Evolutionary conservation across 768 basidiomycete genomes (phyloP), one percentile per base, ranked within the genome.

Genomic region (Tubosaeta sp.): DNA sequence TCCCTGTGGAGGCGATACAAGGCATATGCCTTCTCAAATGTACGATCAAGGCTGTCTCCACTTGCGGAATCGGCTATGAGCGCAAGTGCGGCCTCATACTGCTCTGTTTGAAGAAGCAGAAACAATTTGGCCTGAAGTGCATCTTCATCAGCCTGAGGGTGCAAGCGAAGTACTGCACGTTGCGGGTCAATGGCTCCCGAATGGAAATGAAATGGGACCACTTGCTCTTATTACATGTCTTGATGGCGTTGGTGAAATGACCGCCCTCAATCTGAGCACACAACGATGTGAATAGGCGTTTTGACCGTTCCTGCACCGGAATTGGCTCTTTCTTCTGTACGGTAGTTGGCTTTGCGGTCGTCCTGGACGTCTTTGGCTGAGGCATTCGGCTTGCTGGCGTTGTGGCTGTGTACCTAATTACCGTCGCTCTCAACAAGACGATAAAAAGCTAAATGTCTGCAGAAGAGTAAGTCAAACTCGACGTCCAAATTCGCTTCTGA

Each of bases 201-300:
- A 53, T 59, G 52, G 53, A 56, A 26, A 58, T 55, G 59, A 61
- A 59, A 35, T 48, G 51, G 35, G 31, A 55, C 52, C 51, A 75
- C 83, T 52, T 61, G 91, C 94, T 88, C 75, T 91, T 93, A 71
- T 92, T 86, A 74, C 91, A 94, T 56, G 93, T 94, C 78, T 86
- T 91, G 64, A 93, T 78, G 26, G 91, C 92, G 61, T 91, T 92
- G 41, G 72, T 70, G 65, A 91, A 85, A 71, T 94, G 84, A 2
- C 87, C 89, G n/a, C 87, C 91, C 56, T 95, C 91, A 60, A 95
- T 85, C 66, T 95, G 94, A 10, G 89, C 87, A 65, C 83, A 86
- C 4, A 97, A 72, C 35, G 89, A 88, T 45, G 80, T 83, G 71
- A 88, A 93, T 47, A 88, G 73, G 16, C 83, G 78, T 62, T 80